Evolutionary conservation across 2,329 filamentous ascomycete genomes (phyloP), one percentile per base, ranked within the genome.

Genomic region (Pseudogymnoascus sp.): DNA sequence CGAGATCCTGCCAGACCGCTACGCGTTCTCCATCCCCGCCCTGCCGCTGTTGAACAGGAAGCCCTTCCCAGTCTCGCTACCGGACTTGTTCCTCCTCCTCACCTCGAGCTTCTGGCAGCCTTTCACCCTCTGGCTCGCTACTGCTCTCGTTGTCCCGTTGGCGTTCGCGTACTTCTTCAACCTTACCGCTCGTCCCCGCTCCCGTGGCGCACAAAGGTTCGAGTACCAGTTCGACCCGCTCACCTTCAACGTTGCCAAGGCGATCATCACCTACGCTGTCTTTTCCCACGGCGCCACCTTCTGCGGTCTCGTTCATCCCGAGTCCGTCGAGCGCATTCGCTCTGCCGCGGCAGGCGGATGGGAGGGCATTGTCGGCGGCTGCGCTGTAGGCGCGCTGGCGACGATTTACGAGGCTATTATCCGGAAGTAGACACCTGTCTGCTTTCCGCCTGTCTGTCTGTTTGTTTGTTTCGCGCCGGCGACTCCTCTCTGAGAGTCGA

Each of bases 81-180:
- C 93, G 0, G 90, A 98, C 75, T 80, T 96, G 70, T 96, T 95
- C 76, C 77, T 88, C 31, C 79, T 97, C 7, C 77, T 96, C 39
- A 90, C 89, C 1, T 79, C 83, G 41, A 83, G 83, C 25, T 98
- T 96, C 82, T 98, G 93, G 93, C 87, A 85, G 0, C 89, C 93
- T 0, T 85, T 90, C 63, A 80, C 87, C 6, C 81, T 92, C 19
- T 98, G 93, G 92, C 75, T 85, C 4, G 74, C 87, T 37, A 95
- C 92, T 8, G 89, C 85, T 73, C 75, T 90, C 63, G 71, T 90
- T 48, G 68, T 93, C 28, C 93, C 93, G 1, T 79, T 87, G 61
- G 67, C 90, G 34, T 80, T 86, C 45, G 91, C 90, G 25, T 98
- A 95, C 79, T 96, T 97, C 75, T 89, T 96, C 83, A 98, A 98